Evolutionary conservation across 345 rosid genomes (phyloP).

Genomic region (Anacardium occidentale): DNA sequence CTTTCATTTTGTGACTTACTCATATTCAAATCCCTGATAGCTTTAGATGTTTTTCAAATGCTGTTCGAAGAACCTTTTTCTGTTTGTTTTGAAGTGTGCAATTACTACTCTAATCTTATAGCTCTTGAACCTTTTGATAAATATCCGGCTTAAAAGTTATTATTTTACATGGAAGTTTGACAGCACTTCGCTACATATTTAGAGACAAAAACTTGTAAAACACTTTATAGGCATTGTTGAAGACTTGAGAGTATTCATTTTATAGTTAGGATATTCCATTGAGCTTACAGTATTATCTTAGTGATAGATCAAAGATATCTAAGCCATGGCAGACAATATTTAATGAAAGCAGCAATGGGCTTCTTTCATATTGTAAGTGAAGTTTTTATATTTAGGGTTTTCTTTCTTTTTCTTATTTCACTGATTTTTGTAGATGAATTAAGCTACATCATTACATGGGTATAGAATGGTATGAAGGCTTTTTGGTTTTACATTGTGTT

Average conservation of each 20-base stretch:
- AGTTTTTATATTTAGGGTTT: too few species aligned
- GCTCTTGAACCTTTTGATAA: neutral
- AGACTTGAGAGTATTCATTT: too few species aligned
- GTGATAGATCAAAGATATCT: too few species aligned
- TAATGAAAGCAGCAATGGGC: too few species aligned
- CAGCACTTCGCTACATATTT: neutral
- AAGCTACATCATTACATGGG: neutral
- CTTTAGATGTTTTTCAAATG: neutral
- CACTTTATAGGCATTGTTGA: too few species aligned
- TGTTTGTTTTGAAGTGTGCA: neutral
- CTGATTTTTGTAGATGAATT: too few species aligned
- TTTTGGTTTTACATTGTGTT: neutral
- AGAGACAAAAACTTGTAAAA: too few species aligned
- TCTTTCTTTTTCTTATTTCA: too few species aligned
- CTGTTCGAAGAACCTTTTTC: neutral
- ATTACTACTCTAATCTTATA: neutral
- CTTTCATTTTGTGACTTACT: neutral
- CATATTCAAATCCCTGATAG: neutral
- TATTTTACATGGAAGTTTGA: neutral
- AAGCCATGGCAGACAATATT: too few species aligned
- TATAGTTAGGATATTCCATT: too few species aligned
- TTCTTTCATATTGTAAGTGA: too few species aligned
- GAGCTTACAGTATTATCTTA: too few species aligned
- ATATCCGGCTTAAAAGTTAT: neutral
- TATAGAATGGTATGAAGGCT: neutral